These are phyloP conservation scores for Nitzschia sp. DNA, from an alignment of 108 stramenopile genomes.

Conservation along the genomic window DNA sequence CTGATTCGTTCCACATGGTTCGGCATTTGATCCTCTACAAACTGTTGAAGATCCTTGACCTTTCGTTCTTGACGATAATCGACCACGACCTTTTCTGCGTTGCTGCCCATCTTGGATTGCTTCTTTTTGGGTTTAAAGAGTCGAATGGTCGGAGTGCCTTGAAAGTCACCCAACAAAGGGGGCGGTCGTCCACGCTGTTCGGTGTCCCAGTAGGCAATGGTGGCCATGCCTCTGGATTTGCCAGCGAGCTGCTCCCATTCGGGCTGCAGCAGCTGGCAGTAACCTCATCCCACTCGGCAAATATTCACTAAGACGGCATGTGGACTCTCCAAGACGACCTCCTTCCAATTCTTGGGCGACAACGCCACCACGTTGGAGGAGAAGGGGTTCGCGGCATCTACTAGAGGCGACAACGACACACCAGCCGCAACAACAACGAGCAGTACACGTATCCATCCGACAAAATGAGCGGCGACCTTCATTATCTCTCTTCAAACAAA, in stretches of 20 bases:
- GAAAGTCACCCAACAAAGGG: constrained; percentile 51
- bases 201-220: constrained; percentile 75
- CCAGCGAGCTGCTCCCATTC: constrained; percentile 74
- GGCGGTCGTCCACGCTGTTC: constrained; percentile 52
- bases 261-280: constrained; percentile 69
- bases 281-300: constrained; percentile 74
- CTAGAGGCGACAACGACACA: too few relatives aligned
- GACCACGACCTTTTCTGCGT: constrained; percentile 54
- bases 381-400: constrained; percentile 24
- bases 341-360: constrained; percentile 56
- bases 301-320: constrained; percentile 69
- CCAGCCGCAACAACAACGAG: background rate
- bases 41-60: constrained; percentile 53
- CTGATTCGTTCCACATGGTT: constrained; percentile 49
- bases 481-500: too few relatives aligned
- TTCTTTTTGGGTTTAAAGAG: constrained; percentile 60
- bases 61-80: constrained; percentile 67
- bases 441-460: too few relatives aligned
- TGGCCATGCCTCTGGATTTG: constrained; percentile 50
- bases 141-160: constrained; percentile 67
- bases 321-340: constrained; percentile 54
- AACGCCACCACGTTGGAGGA: constrained; percentile 63
- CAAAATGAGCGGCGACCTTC: too few relatives aligned
- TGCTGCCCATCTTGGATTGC: constrained; percentile 33
- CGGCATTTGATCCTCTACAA: constrained; percentile 58